phyloP scores from a whole-genome alignment of 1,139 yeast genomes.

The Diutina sp. region DNA sequence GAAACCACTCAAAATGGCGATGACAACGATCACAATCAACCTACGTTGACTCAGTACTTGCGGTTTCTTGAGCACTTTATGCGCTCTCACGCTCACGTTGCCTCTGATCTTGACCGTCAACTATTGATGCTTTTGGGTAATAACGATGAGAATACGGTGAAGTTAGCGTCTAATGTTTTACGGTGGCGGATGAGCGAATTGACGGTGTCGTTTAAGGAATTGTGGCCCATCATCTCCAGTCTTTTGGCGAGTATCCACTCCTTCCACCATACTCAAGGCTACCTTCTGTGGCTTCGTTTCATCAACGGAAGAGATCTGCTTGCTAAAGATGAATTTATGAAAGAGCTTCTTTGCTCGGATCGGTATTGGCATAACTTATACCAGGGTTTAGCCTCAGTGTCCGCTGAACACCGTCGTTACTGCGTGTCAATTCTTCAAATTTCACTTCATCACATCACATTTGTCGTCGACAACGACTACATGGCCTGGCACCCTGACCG shows the following conservation, averaged over 20 bases:
- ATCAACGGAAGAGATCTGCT: background rate
- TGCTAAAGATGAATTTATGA: background rate
- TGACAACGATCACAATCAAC: background rate
- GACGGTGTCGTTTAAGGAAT: background rate
- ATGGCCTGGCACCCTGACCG: slow-evolving; percentile 34
- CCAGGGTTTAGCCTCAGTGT: background rate
- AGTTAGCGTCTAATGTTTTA: background rate
- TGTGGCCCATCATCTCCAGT: background rate
- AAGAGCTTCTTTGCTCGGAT: background rate
- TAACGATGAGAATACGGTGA: background rate
- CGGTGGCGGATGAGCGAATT: background rate
- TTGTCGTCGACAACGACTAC: slow-evolving; percentile 24
- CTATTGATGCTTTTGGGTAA: background rate
- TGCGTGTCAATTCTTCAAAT: slow-evolving; percentile 56
- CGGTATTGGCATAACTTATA: background rate
- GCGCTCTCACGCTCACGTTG: background rate
- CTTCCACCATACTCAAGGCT: background rate
- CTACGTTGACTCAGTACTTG: background rate
- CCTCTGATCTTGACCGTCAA: background rate
- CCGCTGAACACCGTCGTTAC: slow-evolving; percentile 33
- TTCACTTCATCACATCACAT: slow-evolving; percentile 36
- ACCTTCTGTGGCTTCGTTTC: background rate
- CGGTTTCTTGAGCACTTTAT: background rate
- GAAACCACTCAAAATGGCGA: background rate
- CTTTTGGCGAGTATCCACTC: background rate